These are phyloP conservation scores for Boechera divaricarpa DNA, from an alignment of 345 rosid species.

Conservation along the genomic window DNA sequence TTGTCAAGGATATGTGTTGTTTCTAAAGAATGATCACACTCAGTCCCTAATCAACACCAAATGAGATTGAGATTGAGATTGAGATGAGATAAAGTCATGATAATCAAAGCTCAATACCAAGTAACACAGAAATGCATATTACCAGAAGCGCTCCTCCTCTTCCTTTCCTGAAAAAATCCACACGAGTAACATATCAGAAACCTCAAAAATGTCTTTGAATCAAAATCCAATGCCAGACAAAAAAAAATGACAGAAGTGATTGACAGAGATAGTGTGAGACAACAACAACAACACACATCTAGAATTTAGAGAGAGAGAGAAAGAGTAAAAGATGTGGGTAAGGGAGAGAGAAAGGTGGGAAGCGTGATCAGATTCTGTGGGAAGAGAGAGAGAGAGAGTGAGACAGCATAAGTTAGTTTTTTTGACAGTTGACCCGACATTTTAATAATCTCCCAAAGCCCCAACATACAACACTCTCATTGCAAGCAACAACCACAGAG, in stretches of 20 bases:
- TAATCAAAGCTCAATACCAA: conserved; percentile 28
- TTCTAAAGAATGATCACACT: conserved; percentile 40
- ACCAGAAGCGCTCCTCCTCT: conserved; percentile 54
- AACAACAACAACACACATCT: background rate
- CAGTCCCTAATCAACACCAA: conserved; percentile 58
- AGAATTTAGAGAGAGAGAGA: conserved; percentile 46
- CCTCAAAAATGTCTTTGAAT: conserved; percentile 25
- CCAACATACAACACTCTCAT: conserved; percentile 38
- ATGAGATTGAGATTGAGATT: conserved; percentile 20
- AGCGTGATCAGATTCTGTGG: conserved; percentile 83
- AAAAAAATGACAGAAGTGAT: conserved; percentile 46
- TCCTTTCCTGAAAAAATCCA: conserved; percentile 61
- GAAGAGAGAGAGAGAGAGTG: conserved; percentile 47
- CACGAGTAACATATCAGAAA: conserved; percentile 33
- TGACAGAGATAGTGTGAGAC: conserved; percentile 28
- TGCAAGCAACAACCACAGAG: conserved; percentile 13
- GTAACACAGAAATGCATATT: conserved; percentile 41
- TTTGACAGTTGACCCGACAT: conserved; percentile 91
- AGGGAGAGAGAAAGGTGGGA: conserved; percentile 64
- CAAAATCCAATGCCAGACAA: conserved; percentile 53
- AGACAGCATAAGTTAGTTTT: conserved; percentile 49
- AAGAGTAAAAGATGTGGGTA: conserved; percentile 35
- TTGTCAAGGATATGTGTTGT: conserved; percentile 76
- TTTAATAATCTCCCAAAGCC: conserved; percentile 51
- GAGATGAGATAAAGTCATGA: conserved; percentile 9